Percentiles rank a stretch among this genome's conserved stretches.
Evolutionary conservation across 1,284 basidiomycete species (phyloP).

Genomic region (Ceratobasidium sp.): DNA sequence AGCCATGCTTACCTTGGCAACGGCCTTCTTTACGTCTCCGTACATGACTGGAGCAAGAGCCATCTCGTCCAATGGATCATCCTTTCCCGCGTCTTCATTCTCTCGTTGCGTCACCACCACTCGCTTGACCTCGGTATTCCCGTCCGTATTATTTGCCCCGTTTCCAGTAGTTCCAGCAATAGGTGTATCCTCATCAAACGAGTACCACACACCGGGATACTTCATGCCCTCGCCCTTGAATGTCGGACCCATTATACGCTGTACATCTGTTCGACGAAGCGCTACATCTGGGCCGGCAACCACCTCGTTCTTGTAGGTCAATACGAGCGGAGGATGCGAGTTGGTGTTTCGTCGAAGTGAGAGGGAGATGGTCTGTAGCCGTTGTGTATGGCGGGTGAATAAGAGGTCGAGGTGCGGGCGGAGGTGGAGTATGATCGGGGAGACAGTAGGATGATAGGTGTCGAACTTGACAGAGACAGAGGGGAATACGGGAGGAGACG

Average conservation of each 20-base stretch:
- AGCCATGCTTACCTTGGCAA: constrained; percentile 64
- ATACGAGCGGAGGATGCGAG: constrained; percentile 38
- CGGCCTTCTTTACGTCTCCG: constrained; percentile 70
- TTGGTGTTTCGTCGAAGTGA: constrained; percentile 62
- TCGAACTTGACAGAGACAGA: constrained; percentile 87
- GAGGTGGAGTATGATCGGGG: constrained; percentile 78
- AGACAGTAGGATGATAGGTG: constrained; percentile 64
- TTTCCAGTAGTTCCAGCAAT: neutral
- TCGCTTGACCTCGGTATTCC: constrained; percentile 74
- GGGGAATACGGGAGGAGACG: constrained; percentile 62
- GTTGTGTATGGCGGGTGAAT: constrained; percentile 77
- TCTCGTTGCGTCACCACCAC: constrained; percentile 69
- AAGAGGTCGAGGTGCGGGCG: constrained; percentile 80
- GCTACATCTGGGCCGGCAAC: constrained; percentile 66
- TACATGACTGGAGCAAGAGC: constrained; percentile 67
- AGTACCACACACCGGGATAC: constrained; percentile 85
- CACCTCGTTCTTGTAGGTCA: constrained; percentile 58
- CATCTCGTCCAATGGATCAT: constrained; percentile 71
- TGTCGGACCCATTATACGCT: constrained; percentile 81
- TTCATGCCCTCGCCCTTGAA: constrained; percentile 78
- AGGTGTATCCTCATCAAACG: constrained; percentile 68
- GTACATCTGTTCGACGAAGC: constrained; percentile 71
- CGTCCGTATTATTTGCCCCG: constrained; percentile 59
- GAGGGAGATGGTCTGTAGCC: constrained; percentile 75
- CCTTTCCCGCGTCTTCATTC: constrained; percentile 58